Evolutionary conservation across 108 stramenopile species (phyloP).

Genomic region (Nitzschia inconspicua): DNA sequence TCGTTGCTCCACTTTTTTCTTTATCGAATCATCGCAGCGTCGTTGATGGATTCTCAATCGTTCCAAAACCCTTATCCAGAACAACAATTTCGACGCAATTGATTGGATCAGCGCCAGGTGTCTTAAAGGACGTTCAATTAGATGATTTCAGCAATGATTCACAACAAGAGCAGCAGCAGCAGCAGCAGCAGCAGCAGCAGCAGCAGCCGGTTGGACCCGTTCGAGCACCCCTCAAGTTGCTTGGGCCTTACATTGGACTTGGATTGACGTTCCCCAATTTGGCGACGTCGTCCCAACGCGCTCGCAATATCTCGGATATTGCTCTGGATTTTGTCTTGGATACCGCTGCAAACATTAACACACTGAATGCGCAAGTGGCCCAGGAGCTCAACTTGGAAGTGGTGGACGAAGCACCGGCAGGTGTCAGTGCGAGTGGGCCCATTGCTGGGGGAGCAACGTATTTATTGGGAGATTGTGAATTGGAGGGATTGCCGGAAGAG

Average conservation of each 20-base stretch:
- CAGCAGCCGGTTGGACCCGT: too few relatives aligned
- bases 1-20: too few relatives aligned
- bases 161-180: too few relatives aligned
- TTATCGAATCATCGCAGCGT: too few relatives aligned
- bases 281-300: slow-evolving; percentile 58
- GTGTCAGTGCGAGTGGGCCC: slow-evolving; percentile 47
- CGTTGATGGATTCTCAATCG: too few relatives aligned
- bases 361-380: slow-evolving; percentile 63
- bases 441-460: slow-evolving; percentile 63
- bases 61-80: too few relatives aligned
- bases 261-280: slow-evolving; percentile 67
- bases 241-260: slow-evolving; percentile 69
- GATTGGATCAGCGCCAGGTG: too few relatives aligned
- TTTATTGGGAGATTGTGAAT: slow-evolving; percentile 61
- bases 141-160: too few relatives aligned
- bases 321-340: slow-evolving; percentile 70
- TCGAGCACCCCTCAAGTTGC: slow-evolving; percentile 53
- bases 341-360: slow-evolving; percentile 76
- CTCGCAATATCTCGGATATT: slow-evolving; percentile 54
- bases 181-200: too few relatives aligned
- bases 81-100: too few relatives aligned
- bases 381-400: slow-evolving; percentile 45
- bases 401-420: slow-evolving; percentile 47
- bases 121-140: too few relatives aligned
- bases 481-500: slow-evolving; percentile 36